phyloP scores from a whole-genome alignment of 1,139 yeast species.

The Kodamaea fungicola region DNA sequence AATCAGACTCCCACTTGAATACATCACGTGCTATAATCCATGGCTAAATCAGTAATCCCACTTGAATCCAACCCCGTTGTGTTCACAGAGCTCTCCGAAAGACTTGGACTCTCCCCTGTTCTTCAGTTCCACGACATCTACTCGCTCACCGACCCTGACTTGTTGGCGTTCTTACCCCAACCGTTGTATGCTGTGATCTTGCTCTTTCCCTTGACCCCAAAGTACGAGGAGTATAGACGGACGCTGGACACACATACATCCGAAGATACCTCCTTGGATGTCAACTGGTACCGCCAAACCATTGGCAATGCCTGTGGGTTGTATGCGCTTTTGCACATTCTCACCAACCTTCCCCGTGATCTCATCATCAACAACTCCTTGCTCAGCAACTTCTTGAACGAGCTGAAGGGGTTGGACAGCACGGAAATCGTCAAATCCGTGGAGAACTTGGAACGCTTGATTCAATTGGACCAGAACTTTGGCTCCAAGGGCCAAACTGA shows the following conservation, averaged over 20 bases:
- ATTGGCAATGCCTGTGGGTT: slow-evolving; percentile 92
- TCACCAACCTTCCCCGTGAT: slow-evolving; percentile 58
- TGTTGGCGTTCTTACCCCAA: slow-evolving; percentile 74
- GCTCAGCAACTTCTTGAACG: slow-evolving; percentile 21
- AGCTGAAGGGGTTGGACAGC: slow-evolving; percentile 13
- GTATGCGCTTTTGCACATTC: slow-evolving; percentile 77
- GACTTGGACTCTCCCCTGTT: slow-evolving; percentile 62
- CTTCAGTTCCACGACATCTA: slow-evolving; percentile 76
- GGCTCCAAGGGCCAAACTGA: slow-evolving; percentile 74
- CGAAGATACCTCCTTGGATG: slow-evolving; percentile 13
- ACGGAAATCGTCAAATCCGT: slow-evolving; percentile 46
- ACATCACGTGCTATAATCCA: too few species aligned
- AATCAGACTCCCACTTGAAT: too few species aligned
- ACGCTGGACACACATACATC: slow-evolving; percentile 25
- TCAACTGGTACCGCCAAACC: slow-evolving; percentile 78
- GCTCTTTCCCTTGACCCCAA: slow-evolving; percentile 72
- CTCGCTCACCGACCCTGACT: slow-evolving; percentile 76
- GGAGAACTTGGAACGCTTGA: slow-evolving; percentile 47
- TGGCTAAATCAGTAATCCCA: slow-evolving; percentile 56
- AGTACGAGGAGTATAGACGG: slow-evolving; percentile 52
- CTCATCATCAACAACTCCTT: slow-evolving; percentile 36
- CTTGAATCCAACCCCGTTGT: slow-evolving; percentile 88
- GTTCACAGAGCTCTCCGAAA: slow-evolving; percentile 66
- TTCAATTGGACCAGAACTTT: slow-evolving; percentile 51
- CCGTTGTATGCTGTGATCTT: slow-evolving; percentile 75